A percentile compares a stretch with the other conserved stretches of the same genome.
phyloP scores from a whole-genome alignment of 78 protist genomes.

The Dictyostelium discoideum region DNA sequence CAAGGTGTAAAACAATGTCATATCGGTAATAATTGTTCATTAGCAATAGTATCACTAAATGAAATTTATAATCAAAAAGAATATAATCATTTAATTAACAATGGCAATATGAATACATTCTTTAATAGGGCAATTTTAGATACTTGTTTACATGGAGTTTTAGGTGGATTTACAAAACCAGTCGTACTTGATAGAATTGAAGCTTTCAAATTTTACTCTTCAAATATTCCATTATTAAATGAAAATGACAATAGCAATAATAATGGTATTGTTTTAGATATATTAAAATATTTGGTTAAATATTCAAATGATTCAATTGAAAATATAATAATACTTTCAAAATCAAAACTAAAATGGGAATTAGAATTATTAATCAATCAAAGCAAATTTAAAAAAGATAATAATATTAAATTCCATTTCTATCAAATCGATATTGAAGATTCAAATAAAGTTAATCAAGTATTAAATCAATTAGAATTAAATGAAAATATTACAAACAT shows the following conservation, averaged over 20 bases:
- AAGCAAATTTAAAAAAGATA: neutral
- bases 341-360: conserved; percentile 43
- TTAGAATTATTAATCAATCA: conserved; percentile 29
- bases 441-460: neutral
- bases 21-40: conserved; percentile 5
- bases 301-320: neutral
- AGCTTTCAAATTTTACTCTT: conserved; percentile 13
- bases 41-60: neutral
- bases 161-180: neutral
- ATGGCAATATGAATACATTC: neutral
- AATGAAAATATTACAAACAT: too few relatives aligned
- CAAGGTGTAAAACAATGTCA: conserved; percentile 5
- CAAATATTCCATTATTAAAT: neutral
- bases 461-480: neutral
- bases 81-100: too few relatives aligned
- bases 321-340: conserved; percentile 27
- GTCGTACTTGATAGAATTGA: conserved; percentile 45
- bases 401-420: conserved; percentile 12
- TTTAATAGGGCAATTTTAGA: conserved; percentile 54
- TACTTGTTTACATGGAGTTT: conserved; percentile 23
- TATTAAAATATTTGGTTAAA: conserved; percentile 11
- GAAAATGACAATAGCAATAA: too few relatives aligned
- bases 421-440: neutral
- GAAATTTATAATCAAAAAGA: neutral
- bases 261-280: conserved; percentile 35